Percentiles rank a stretch among this genome's conserved stretches.
These are phyloP conservation scores for Salvia hispanica DNA, from an alignment of 257 asterid genomes.

Conservation along the genomic window DNA sequence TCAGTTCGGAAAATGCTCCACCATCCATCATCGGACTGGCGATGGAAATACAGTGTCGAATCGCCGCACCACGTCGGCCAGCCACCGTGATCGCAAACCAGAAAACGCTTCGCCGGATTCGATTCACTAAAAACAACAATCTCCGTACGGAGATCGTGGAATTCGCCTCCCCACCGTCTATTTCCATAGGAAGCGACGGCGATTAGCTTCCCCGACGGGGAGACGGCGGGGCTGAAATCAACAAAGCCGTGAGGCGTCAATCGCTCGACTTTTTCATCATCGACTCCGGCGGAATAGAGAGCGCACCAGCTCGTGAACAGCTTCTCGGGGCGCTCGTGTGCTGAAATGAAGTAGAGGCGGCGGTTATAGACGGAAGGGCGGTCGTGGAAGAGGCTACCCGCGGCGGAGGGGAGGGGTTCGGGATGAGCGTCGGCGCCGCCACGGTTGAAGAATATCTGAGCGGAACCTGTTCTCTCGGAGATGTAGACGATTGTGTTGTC, in stretches of 20 bases:
- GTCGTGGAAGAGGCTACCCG: slow-evolving; percentile 63
- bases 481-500: slow-evolving; percentile 47
- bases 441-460: slow-evolving; percentile 50
- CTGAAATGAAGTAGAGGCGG: slow-evolving; percentile 57
- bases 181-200: slow-evolving; percentile 76
- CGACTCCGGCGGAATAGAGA: slow-evolving; percentile 47
- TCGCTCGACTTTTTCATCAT: slow-evolving; percentile 28
- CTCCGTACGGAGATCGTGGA: slow-evolving; percentile 60
- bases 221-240: slow-evolving; percentile 76
- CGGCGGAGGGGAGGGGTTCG: slow-evolving; percentile 38
- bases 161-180: slow-evolving; percentile 68
- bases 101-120: slow-evolving; percentile 45
- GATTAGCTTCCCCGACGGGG: slow-evolving; percentile 57
- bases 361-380: slow-evolving; percentile 57
- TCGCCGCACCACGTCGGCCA: slow-evolving; percentile 85
- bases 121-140: slow-evolving; percentile 58
- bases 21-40: slow-evolving; percentile 85
- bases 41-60: slow-evolving; percentile 62
- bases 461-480: slow-evolving; percentile 69
- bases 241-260: slow-evolving; percentile 59
- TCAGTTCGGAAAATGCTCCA: slow-evolving; percentile 76
- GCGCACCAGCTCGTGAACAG: slow-evolving; percentile 66
- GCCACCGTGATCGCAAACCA: slow-evolving; percentile 63
- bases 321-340: slow-evolving; percentile 58
- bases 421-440: slow-evolving; percentile 28